Evolutionary conservation across 345 rosid genomes (phyloP).

Genomic region (Lumnitzera racemosa): DNA sequence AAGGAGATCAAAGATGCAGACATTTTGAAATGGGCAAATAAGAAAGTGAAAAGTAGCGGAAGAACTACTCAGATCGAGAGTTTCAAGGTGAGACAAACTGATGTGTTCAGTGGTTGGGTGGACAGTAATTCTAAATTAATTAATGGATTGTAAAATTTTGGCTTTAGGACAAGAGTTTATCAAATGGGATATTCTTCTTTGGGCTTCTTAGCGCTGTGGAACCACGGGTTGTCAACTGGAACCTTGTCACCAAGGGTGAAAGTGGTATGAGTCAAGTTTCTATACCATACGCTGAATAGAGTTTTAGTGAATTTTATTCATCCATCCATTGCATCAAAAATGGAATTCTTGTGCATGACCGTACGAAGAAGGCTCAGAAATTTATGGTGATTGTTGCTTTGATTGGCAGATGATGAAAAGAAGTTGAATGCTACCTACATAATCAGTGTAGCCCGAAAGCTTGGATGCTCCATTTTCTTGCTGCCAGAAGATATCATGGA

Average conservation of each 20-base stretch:
- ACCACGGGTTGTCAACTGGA: slow-evolving; percentile 96
- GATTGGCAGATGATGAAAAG: slow-evolving; percentile 67
- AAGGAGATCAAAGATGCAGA: slow-evolving; percentile 73
- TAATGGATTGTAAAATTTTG: neutral
- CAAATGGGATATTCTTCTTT: slow-evolving; percentile 78
- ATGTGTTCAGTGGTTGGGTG: neutral
- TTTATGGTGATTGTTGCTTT: slow-evolving; percentile 2
- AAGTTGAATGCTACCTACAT: slow-evolving; percentile 92
- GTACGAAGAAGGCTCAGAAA: neutral
- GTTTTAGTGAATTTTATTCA: too few relatives aligned
- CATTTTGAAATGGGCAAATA: slow-evolving; percentile 76
- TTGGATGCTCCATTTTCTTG: slow-evolving; percentile 95
- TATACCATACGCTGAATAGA: too few relatives aligned
- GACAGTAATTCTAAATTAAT: neutral
- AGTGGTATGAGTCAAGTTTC: slow-evolving; percentile 37
- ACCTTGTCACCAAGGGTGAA: slow-evolving; percentile 93
- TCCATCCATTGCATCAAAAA: too few relatives aligned
- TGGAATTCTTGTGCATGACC: too few relatives aligned
- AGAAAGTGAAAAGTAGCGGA: slow-evolving; percentile 53
- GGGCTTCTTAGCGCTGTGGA: slow-evolving; percentile 86
- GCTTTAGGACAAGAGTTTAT: slow-evolving; percentile 75
- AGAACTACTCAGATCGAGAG: slow-evolving; percentile 54
- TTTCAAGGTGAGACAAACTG: slow-evolving; percentile 55
- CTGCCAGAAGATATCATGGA: slow-evolving; percentile 95
- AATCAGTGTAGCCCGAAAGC: slow-evolving; percentile 89